These are phyloP conservation scores for Spergularia marina DNA, from an alignment of 148 eudicot species.

Conservation along the genomic window DNA sequence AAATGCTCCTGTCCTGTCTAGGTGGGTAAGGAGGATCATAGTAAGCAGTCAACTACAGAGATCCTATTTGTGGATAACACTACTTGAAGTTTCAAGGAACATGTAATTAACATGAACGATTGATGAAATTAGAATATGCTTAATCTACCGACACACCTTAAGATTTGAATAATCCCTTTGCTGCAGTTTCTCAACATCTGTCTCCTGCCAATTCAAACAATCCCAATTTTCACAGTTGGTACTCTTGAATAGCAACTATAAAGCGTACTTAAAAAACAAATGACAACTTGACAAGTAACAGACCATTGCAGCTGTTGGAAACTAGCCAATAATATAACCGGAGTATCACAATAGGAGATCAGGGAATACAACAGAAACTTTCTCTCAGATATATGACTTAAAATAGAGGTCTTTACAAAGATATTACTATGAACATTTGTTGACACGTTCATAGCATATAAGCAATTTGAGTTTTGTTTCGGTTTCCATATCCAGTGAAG, in stretches of 20 bases:
- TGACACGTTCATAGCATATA: background rate
- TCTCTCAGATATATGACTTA: background rate
- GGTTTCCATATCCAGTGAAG: background rate
- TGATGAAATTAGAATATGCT: conserved; percentile 10
- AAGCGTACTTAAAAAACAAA: background rate
- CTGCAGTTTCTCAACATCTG: conserved; percentile 93
- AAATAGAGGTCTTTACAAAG: background rate
- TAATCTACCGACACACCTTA: conserved; percentile 51
- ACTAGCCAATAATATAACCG: background rate
- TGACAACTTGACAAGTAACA: background rate
- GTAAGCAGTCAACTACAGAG: conserved; percentile 3
- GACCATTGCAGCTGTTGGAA: background rate
- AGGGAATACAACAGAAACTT: background rate
- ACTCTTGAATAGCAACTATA: background rate
- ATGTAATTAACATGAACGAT: conserved; percentile 7
- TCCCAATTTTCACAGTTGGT: conserved; percentile 20
- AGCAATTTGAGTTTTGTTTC: background rate
- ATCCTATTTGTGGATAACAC: background rate
- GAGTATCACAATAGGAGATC: background rate
- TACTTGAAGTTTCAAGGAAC: background rate
- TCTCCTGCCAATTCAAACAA: conserved; percentile 59
- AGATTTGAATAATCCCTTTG: conserved; percentile 89
- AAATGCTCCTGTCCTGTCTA: background rate
- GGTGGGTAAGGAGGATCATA: background rate
- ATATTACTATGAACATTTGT: background rate